Evolutionary conservation across 2,329 filamentous ascomycete species (phyloP), one percentile per base, ranked within the genome.

Genomic region (Pseudocercospora ulei): DNA sequence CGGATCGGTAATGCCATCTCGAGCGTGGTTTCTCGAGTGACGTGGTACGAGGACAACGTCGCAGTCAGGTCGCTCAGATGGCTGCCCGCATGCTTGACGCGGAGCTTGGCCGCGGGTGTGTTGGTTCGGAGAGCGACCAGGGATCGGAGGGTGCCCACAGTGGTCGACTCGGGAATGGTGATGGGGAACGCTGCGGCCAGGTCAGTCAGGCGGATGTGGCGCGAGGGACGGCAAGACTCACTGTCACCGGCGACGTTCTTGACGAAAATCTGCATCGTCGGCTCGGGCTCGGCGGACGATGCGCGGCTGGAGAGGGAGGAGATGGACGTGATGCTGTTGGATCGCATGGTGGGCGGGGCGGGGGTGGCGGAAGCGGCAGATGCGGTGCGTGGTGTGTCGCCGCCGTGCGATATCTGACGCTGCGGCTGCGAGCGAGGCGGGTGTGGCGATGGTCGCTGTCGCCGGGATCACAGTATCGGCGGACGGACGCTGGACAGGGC

Each of bases 231-330:
- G 35, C 25, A 23, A 24, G 24, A 62, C 71, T 59, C 64, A 76
- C 73, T 76, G 58, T 69, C 66, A 50, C 72, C 73, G 22, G 69
- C 65, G 34, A 74, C 61, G 54, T 69, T 70, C 62, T 74, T 75
- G 59, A 76, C 67, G 60, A 76, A 76, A 60, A 77, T 72, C 56
- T 73, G 71, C 63, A 75, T 74, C 24, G 65, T 73, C 35, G 71
- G 65, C 38, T 68, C 65, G 33, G 60, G 54, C 41, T 71, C 67
- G 25, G 59, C 55, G 19, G 59, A 59, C 3, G 58, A 55, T 20
- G 63, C 62, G 30, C 59, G 54, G 18, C 55, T 56, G 4, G 48
- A 47, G 24, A 44, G 19, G 31, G 60, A 61, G 44, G 57, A 57
- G 33, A 56, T 50, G 20, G 63, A 64, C 53, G 59, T 61, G 53